phyloP scores from a whole-genome alignment of 768 basidiomycete genomes.

The Lentinula detonsa region DNA sequence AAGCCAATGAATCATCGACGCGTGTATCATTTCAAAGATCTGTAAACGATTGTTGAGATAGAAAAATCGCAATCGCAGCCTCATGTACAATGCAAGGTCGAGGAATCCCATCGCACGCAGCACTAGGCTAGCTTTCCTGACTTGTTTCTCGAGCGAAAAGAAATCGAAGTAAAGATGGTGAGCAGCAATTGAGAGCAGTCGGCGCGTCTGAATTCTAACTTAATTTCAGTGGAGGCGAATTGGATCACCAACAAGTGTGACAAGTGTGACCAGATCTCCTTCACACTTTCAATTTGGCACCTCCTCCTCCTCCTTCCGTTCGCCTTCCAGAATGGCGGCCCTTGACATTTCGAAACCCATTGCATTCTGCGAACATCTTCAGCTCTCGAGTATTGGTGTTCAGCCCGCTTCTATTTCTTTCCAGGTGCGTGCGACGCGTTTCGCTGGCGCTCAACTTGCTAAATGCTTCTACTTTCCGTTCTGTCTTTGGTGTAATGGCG shows the following conservation, averaged over 20 bases:
- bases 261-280: neutral
- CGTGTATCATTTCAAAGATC: neutral
- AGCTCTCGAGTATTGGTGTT: constrained; percentile 92
- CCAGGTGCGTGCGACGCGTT: constrained; percentile 58
- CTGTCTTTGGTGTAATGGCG: neutral
- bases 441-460: constrained; percentile 20
- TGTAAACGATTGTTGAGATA: neutral
- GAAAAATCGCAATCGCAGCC: neutral
- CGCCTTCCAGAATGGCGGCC: constrained; percentile 31
- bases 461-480: constrained; percentile 1
- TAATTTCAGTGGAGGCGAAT: neutral
- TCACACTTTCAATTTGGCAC: neutral
- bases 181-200: neutral
- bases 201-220: neutral
- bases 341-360: constrained; percentile 68
- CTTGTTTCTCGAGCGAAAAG: neutral
- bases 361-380: constrained; percentile 84
- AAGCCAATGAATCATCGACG: neutral
- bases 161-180: neutral
- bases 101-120: neutral
- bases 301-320: constrained; percentile 1
- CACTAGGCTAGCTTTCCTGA: neutral
- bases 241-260: neutral
- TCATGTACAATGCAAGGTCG: constrained; percentile 1
- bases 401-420: constrained; percentile 98